Conservation (phyloP, 331 rosid genomes). For the Pyrus hybrid region DNA sequence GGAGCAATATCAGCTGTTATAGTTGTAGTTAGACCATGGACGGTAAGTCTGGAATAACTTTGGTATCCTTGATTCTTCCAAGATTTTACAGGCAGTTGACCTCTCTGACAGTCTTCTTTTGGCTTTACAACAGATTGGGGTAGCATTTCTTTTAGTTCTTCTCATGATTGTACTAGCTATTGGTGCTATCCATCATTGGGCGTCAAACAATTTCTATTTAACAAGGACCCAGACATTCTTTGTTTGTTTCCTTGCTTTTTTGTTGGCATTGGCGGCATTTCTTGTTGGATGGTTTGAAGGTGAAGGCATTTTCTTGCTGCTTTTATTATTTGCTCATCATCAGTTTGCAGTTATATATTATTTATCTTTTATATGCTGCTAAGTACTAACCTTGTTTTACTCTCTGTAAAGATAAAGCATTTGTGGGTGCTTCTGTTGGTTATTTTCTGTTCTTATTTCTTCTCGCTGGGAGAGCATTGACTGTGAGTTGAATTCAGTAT, state of each 20-base stretch:
- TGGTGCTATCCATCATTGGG: conserved; percentile 96
- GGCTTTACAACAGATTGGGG: conserved; percentile 67
- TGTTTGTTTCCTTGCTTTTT: conserved; percentile 89
- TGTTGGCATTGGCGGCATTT: conserved; percentile 98
- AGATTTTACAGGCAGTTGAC: conserved; percentile 1
- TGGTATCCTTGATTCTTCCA: neutral
- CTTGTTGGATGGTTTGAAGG: conserved; percentile 98
- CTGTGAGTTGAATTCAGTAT: conserved; percentile 50
- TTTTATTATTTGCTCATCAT: conserved; percentile 2
- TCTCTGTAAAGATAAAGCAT: conserved; percentile 56
- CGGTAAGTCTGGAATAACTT: conserved; percentile 42
- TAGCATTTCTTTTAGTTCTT: conserved; percentile 88
- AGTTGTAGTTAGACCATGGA: conserved; percentile 86
- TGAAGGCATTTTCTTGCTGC: conserved; percentile 17
- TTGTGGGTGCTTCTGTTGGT: conserved; percentile 98
- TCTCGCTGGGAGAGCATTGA: conserved; percentile 96
- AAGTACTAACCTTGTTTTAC: conserved; percentile 14
- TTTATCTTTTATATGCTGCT: neutral
- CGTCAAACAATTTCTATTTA: conserved; percentile 97
- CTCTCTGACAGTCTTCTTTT: conserved; percentile 16
- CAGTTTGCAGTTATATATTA: neutral
- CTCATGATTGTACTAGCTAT: conserved; percentile 88
- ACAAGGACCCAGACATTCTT: conserved; percentile 83
- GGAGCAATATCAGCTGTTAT: conserved; percentile 95
- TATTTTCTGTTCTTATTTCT: conserved; percentile 92